These are phyloP conservation scores for Medicago ruthenica DNA, from an alignment of 306 rosid genomes.

Conservation along the genomic window DNA sequence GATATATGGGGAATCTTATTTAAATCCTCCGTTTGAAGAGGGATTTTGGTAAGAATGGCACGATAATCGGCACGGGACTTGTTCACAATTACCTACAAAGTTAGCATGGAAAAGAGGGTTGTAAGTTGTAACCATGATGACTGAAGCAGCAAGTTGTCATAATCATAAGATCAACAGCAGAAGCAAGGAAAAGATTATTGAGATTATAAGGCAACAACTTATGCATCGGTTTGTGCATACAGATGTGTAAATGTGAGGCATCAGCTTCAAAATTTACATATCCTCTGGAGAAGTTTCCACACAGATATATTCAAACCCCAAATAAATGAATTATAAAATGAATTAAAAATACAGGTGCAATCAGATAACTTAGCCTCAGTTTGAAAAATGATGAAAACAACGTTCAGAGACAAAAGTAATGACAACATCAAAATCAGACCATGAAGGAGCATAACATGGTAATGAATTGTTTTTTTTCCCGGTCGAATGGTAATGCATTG, in stretches of 20 bases:
- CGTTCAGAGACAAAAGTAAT: not conserved
- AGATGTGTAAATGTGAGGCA: conserved; percentile 10
- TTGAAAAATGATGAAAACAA: conserved; percentile 4
- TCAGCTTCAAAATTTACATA: conserved; percentile 26
- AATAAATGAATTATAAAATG: not conserved
- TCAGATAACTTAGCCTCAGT: conserved; percentile 20
- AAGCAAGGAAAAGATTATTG: conserved; percentile 11
- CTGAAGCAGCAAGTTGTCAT: conserved; percentile 15
- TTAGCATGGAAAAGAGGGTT: conserved; percentile 19
- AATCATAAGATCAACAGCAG: conserved; percentile 31
- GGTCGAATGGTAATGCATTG: not conserved
- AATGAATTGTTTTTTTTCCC: not conserved
- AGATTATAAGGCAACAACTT: conserved; percentile 35
- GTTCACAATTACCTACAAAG: conserved; percentile 77
- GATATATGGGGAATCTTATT: conserved; percentile 70
- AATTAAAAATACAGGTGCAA: conserved; percentile 19
- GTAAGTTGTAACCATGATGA: conserved; percentile 23
- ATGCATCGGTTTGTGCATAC: not conserved
- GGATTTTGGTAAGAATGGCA: conserved; percentile 67
- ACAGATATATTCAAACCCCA: not conserved
- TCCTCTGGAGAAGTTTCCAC: conserved; percentile 33
- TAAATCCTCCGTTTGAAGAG: conserved; percentile 69
- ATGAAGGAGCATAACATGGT: conserved; percentile 12
- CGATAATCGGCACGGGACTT: conserved; percentile 90
- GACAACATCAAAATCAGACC: conserved; percentile 21